Evolutionary conservation across 495 filamentous ascomycete species (phyloP).

Genomic region (Schizothecium vesticola): DNA sequence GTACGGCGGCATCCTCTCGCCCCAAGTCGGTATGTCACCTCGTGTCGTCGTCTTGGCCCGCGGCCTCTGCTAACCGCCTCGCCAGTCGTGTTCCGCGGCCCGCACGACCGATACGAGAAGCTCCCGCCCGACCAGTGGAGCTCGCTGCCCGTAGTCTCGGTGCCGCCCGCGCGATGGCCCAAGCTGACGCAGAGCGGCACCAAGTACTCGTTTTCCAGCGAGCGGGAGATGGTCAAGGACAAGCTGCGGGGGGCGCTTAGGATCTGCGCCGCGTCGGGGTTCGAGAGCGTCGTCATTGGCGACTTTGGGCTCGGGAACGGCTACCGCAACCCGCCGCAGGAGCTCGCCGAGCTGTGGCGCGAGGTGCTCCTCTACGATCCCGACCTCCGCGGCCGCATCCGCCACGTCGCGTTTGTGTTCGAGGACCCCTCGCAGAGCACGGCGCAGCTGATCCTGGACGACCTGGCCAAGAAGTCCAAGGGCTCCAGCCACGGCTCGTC

Average conservation of each 20-base stretch:
- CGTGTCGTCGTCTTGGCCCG: neutral
- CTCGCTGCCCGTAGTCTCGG: constrained; percentile 61
- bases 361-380: constrained; percentile 58
- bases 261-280: constrained; percentile 57
- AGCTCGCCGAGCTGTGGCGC: constrained; percentile 65
- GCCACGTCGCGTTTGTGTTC: constrained; percentile 66
- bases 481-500: constrained; percentile 24
- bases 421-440: constrained; percentile 46
- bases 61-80: neutral
- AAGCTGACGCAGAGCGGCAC: constrained; percentile 61
- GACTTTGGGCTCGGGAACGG: constrained; percentile 66
- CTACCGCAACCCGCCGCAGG: constrained; percentile 61
- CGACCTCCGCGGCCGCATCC: constrained; percentile 63
- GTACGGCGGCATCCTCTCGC: constrained; percentile 61
- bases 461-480: constrained; percentile 43
- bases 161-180: constrained; percentile 63
- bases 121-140: constrained; percentile 42
- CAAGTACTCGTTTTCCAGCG: constrained; percentile 62
- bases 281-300: constrained; percentile 58
- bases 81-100: constrained; percentile 43
- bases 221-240: constrained; percentile 63
- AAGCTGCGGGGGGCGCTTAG: constrained; percentile 65
- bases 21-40: constrained; percentile 51
- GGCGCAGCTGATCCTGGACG: constrained; percentile 40
- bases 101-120: constrained; percentile 43